Conservation (phyloP, 371 early-diverging fungal genomes). For the Rhizopus microsporus region DNA sequence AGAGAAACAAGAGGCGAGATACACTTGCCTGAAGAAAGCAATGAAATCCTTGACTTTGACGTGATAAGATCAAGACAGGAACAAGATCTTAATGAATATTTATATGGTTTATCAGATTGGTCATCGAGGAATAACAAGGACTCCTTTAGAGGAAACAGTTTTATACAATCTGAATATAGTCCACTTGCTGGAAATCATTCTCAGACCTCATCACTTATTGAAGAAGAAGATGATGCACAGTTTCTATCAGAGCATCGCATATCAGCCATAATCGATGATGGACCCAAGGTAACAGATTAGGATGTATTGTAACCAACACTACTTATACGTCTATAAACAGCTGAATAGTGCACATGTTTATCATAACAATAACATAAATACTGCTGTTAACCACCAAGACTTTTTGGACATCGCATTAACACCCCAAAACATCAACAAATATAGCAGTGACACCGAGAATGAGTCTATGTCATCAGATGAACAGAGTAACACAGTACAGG, state of each 20-base stretch:
- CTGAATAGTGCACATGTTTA: conserved; percentile 7
- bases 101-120: conserved; percentile 13
- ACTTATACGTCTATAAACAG: not conserved
- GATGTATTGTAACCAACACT: not conserved
- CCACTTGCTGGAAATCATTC: not conserved
- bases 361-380: not conserved
- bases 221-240: conserved; percentile 23
- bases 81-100: conserved; percentile 22
- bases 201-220: not conserved
- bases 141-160: not conserved
- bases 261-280: conserved; percentile 22
- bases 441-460: not conserved
- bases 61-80: conserved; percentile 17
- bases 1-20: conserved; percentile 6
- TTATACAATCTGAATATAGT: conserved; percentile 2
- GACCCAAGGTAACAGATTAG: conserved; percentile 13
- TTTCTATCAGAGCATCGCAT: conserved; percentile 23
- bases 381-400: not conserved
- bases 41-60: conserved; percentile 9
- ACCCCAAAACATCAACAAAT: not conserved
- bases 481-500: no score
- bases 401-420: not conserved
- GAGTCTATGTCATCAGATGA: no score
- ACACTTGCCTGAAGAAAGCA: conserved; percentile 7
- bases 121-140: not conserved